These are phyloP conservation scores for Pseudogymnoascus sp. DNA, from an alignment of 2,329 filamentous ascomycete species.

Conservation along the genomic window DNA sequence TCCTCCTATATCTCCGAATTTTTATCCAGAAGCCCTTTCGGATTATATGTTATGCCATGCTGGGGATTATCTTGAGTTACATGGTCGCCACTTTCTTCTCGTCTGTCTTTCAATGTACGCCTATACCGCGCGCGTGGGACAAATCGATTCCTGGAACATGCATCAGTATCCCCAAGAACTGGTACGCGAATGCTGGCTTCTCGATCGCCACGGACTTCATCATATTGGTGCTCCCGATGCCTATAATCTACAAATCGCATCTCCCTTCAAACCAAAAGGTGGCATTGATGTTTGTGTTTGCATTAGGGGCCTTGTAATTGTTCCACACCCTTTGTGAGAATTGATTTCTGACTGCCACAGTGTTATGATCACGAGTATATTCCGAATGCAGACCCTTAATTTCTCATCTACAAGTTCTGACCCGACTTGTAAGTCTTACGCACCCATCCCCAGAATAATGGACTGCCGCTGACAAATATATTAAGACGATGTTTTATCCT, in stretches of 20 bases:
- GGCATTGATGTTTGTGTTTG: conserved; percentile 36
- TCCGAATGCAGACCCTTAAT: conserved; percentile 28
- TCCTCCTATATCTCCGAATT: conserved; percentile 45
- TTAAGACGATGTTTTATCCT: conserved; percentile 22
- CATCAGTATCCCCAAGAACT: conserved; percentile 38
- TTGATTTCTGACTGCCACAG: conserved; percentile 13
- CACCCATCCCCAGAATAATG: not conserved
- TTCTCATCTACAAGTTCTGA: conserved; percentile 15
- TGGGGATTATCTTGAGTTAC: conserved; percentile 37
- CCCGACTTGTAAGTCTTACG: conserved; percentile 14
- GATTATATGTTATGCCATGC: conserved; percentile 33
- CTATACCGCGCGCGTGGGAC: conserved; percentile 39
- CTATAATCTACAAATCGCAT: conserved; percentile 25
- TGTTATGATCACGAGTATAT: conserved; percentile 25
- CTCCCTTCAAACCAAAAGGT: conserved; percentile 33
- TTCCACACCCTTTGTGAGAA: not conserved
- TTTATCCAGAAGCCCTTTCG: conserved; percentile 41
- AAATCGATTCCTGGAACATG: conserved; percentile 34
- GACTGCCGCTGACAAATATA: not conserved
- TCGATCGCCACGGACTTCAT: conserved; percentile 29
- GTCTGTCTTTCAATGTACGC: conserved; percentile 43
- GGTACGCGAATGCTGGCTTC: conserved; percentile 38
- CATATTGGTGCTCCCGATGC: conserved; percentile 28
- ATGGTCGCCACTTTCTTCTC: conserved; percentile 36
- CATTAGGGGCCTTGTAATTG: conserved; percentile 29